Percentiles rank a stretch among this genome's conserved stretches.
Evolutionary conservation across 2,329 filamentous ascomycete species (phyloP).

Genomic region (Anisogramma anomala): DNA sequence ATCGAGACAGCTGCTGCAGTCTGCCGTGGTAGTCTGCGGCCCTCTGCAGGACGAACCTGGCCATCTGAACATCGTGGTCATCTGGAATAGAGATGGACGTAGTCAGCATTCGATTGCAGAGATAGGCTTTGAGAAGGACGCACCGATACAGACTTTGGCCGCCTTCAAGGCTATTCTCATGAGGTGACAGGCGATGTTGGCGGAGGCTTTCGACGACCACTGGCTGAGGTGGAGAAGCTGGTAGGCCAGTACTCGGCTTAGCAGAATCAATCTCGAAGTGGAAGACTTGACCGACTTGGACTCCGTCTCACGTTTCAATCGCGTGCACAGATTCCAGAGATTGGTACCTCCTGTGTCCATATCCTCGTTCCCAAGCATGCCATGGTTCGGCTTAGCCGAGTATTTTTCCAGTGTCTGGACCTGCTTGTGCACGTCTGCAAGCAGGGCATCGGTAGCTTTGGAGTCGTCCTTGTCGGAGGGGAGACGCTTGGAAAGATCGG

Average conservation of each 20-base stretch:
- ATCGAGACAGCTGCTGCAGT: slow-evolving; percentile 23
- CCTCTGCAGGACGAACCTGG: slow-evolving; percentile 50
- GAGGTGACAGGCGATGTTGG: slow-evolving; percentile 37
- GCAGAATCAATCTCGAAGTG: slow-evolving; percentile 23
- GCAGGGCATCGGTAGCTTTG: slow-evolving; percentile 23
- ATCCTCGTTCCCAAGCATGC: slow-evolving; percentile 26
- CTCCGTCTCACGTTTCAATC: slow-evolving; percentile 29
- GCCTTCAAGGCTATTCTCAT: slow-evolving; percentile 58
- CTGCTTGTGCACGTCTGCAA: slow-evolving; percentile 30
- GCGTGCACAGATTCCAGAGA: slow-evolving; percentile 58
- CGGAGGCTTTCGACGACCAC: slow-evolving; percentile 19
- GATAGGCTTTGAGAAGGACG: not conserved
- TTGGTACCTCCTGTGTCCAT: slow-evolving; percentile 45
- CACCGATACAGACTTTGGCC: slow-evolving; percentile 51
- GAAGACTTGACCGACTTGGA: not conserved
- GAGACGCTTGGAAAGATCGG: slow-evolving; percentile 20
- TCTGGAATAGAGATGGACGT: slow-evolving; percentile 24
- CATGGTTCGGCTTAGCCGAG: slow-evolving; percentile 23
- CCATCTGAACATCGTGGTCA: slow-evolving; percentile 43
- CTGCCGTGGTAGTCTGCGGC: slow-evolving; percentile 44
- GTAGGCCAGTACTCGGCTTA: slow-evolving; percentile 48
- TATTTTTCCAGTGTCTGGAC: slow-evolving; percentile 23
- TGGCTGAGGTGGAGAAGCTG: slow-evolving; percentile 52
- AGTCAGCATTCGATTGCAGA: slow-evolving; percentile 16
- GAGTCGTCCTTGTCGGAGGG: slow-evolving; percentile 18